Conservation (phyloP, 257 asterid genomes). For the Vinca minor region DNA sequence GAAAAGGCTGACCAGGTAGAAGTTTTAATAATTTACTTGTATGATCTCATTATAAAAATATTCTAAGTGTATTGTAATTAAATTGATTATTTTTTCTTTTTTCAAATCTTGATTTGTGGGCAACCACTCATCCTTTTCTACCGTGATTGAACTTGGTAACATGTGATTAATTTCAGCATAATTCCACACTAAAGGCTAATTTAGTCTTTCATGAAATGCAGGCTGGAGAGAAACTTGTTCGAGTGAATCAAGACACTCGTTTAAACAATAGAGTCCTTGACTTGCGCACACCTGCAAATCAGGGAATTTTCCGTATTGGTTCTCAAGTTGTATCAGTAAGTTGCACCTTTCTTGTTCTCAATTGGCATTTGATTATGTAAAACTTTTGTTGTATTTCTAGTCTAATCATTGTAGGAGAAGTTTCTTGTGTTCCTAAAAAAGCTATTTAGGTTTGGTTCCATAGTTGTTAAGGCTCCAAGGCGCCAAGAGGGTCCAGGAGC, state of each 20-base stretch:
- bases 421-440: background rate
- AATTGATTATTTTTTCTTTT: no score
- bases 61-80: background rate
- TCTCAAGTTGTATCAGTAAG: constrained; percentile 69
- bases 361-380: background rate
- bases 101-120: background rate
- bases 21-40: no score
- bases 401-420: background rate
- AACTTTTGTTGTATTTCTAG: no score
- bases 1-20: constrained; percentile 54
- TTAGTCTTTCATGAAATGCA: constrained; percentile 26
- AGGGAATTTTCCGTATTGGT: constrained; percentile 69
- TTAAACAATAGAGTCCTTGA: constrained; percentile 74
- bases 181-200: background rate
- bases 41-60: background rate
- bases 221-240: constrained; percentile 77
- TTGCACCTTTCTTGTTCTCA: background rate
- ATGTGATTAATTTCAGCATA: background rate
- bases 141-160: background rate
- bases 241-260: constrained; percentile 91
- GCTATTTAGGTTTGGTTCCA: no score
- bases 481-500: no score
- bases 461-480: no score
- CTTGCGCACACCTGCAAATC: constrained; percentile 83
- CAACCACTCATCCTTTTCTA: background rate